A percentile compares a stretch with the other conserved stretches of the same genome.
Conservation (phyloP, 257 asterid species). For the Solanum bulbocastanum region DNA sequence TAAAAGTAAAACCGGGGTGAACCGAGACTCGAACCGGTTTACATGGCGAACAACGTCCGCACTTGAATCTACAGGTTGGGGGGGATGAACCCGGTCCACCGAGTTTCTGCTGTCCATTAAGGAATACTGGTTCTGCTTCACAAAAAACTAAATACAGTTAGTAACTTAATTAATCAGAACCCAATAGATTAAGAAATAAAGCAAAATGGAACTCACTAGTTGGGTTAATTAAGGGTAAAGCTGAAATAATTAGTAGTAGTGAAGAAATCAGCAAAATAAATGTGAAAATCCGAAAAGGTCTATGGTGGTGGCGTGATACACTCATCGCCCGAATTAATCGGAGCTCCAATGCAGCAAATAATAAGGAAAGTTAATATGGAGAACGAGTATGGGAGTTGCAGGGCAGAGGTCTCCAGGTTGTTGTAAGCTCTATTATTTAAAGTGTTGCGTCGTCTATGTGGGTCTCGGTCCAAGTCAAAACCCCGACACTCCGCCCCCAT, state of each 20-base stretch:
- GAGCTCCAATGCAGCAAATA: background rate
- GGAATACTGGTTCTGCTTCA: background rate
- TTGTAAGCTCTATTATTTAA: background rate
- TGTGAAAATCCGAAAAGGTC: background rate
- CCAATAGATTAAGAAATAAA: background rate
- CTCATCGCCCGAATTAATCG: background rate
- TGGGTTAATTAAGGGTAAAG: background rate
- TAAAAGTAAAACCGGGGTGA: background rate
- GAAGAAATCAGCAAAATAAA: background rate
- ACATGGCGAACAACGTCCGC: background rate
- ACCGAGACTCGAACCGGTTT: background rate
- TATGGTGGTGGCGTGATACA: background rate
- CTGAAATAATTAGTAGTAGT: background rate
- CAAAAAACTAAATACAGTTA: background rate
- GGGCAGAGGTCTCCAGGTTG: background rate
- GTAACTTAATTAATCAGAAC: background rate
- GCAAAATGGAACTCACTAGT: background rate
- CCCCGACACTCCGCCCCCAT: background rate
- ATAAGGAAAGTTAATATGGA: background rate
- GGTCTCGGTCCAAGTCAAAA: background rate
- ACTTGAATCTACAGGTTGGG: constrained; percentile 1
- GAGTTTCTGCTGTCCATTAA: background rate
- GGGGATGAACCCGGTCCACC: constrained; percentile 1
- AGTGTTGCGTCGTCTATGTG: background rate
- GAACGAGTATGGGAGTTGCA: background rate